Base-by-base conservation (phyloP, 1,284 basidiomycete species). In the Microstroma glucosiphilum region DNA sequence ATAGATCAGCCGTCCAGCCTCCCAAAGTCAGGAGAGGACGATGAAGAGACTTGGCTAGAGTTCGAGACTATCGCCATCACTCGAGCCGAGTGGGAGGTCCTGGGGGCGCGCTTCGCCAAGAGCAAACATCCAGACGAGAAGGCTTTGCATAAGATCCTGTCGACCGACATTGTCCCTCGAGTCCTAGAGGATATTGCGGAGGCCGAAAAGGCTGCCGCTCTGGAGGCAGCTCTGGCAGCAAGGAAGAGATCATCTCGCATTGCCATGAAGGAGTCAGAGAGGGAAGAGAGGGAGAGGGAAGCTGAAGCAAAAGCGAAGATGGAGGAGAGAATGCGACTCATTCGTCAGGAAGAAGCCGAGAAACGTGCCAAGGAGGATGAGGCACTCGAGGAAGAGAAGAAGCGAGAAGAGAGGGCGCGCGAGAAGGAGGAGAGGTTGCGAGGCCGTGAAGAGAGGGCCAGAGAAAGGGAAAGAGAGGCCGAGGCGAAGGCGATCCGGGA, bases 211-310 rank as follows among this genome's bases (percentile, higher is more conserved):
- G 83, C 56, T 65, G 63, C 87, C 55, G 87, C 88, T 67, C 84
- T 88, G 58, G 81, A 83, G 62, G 76, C 80, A 60, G 87, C 88
- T 2, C 80, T 90, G 13, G 84, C 86, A 25, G 86, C 87, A 64
- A 85, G 90, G 62, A 92, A 92, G 79, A 86, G 90, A 30, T 91
- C 90, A 1, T 89, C 88, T 51, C 88, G 91, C 41, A 85, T 92
- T 62, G 89, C 90, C 0, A 78, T 80, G 53, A 78, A 80, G 30
- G 83, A 84, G 68, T 78, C 82, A 4, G 82, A 83, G 64, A 87
- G 89, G 72, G 87, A 89, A 56, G 82, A 82, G 61, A 66, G 71
- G 6, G 61, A 79, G 4, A 72, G 80, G 6, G 77, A 77, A n/a
- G 79, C 80, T 53, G 64, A 70, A 1, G 82, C 81, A n/a, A 72